phyloP scores from a whole-genome alignment of 225 moss, liverwort and hornwort genomes.

The Polytrichum formosum region DNA sequence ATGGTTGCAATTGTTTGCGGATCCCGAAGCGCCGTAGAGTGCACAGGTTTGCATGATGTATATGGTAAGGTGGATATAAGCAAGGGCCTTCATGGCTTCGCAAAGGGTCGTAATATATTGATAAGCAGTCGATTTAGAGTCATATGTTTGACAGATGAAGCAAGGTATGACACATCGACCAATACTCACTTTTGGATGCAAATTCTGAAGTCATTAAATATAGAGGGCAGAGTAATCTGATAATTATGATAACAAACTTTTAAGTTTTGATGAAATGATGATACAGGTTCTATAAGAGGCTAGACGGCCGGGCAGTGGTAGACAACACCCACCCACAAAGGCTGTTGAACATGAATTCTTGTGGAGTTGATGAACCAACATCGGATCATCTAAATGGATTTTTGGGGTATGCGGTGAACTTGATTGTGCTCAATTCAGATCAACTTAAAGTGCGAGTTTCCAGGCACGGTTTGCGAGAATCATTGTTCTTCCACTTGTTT shows the following conservation, averaged over 20 bases:
- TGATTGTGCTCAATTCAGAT: conserved; percentile 26
- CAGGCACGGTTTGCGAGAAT: conserved; percentile 32
- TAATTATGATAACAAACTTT: too few species aligned
- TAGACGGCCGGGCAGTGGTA: conserved; percentile 14
- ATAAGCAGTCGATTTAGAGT: conserved; percentile 33
- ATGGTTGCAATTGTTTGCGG: conserved; percentile 41
- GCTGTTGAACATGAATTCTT: conserved; percentile 22
- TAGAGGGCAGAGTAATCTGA: too few species aligned
- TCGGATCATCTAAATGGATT: neutral
- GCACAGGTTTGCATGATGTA: conserved; percentile 10
- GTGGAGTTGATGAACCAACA: conserved; percentile 2
- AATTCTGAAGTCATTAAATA: too few species aligned
- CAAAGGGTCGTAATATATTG: conserved; percentile 14
- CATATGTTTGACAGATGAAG: conserved; percentile 16
- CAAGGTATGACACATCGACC: conserved; percentile 11
- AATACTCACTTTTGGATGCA: neutral
- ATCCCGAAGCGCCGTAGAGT: conserved; percentile 24
- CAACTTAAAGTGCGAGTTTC: conserved; percentile 19
- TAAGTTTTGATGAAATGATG: too few species aligned
- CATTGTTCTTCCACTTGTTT: conserved; percentile 37
- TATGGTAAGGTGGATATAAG: conserved; percentile 5
- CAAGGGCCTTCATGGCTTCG: conserved; percentile 28
- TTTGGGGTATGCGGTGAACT: conserved; percentile 41
- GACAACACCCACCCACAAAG: conserved; percentile 29
- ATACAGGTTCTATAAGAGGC: conserved; percentile 34